Conservation (phyloP, 371 early-diverging fungal species). For the Haplosporangium sp. region DNA sequence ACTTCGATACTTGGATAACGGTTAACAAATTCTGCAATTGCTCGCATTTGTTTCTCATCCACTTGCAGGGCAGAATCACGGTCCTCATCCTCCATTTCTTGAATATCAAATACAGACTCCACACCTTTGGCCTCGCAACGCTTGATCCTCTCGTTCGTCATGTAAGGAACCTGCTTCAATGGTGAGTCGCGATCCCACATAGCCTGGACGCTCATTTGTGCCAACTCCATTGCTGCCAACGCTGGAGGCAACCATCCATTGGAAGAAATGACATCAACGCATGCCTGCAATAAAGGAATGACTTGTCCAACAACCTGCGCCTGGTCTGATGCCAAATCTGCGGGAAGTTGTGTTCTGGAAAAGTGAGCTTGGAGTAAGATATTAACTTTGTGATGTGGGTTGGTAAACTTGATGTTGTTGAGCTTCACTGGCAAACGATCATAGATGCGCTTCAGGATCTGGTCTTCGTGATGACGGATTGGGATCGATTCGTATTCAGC, state of each 20-base stretch:
- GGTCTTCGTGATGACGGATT: constrained; percentile 94
- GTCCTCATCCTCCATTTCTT: constrained; percentile 92
- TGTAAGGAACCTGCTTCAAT: constrained; percentile 92
- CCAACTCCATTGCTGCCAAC: constrained; percentile 93
- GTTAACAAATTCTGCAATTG: constrained; percentile 91
- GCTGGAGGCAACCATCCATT: constrained; percentile 94
- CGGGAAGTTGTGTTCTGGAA: constrained; percentile 87
- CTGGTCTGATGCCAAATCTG: constrained; percentile 94
- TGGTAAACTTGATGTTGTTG: constrained; percentile 65
- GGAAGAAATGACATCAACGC: constrained; percentile 95
- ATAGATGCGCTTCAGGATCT: constrained; percentile 79
- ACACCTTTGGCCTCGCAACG: constrained; percentile 75
- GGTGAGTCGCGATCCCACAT: constrained; percentile 95
- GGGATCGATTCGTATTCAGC: constrained; percentile 93
- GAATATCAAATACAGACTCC: constrained; percentile 92
- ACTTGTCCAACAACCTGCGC: constrained; percentile 73
- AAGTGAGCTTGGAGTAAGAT: constrained; percentile 96
- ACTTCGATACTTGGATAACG: constrained; percentile 95
- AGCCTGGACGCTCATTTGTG: constrained; percentile 98
- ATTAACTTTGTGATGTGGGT: constrained; percentile 92
- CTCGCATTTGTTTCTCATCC: constrained; percentile 73
- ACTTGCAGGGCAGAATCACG: constrained; percentile 78
- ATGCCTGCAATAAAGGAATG: constrained; percentile 90
- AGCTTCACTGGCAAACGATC: constrained; percentile 86
- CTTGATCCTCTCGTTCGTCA: constrained; percentile 76